Conservation (phyloP, 495 filamentous ascomycete species). For the Penicillium paradoxum region DNA sequence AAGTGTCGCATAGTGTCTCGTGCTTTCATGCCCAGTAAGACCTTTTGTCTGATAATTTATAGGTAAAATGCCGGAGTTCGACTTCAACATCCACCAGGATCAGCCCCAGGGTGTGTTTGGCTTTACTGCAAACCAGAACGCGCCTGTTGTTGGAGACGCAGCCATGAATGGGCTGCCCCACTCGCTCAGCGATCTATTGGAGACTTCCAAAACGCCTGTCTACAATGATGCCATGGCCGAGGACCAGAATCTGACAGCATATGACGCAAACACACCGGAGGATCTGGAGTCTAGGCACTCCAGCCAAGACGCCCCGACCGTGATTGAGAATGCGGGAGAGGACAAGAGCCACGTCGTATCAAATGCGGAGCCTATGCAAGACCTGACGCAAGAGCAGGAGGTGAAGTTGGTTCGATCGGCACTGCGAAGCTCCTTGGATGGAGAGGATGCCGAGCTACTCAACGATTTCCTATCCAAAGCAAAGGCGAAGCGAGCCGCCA, state of each 20-base stretch:
- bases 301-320: constrained; percentile 1
- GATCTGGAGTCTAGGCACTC: constrained; percentile 5
- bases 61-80: constrained; percentile 38
- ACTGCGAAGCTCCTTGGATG: constrained; percentile 40
- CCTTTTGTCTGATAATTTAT: constrained; percentile 1
- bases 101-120: neutral
- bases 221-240: constrained; percentile 14
- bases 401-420: constrained; percentile 39
- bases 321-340: constrained; percentile 3
- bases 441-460: constrained; percentile 55
- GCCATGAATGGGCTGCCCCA: constrained; percentile 11
- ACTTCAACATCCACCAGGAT: constrained; percentile 20
- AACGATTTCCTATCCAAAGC: constrained; percentile 59
- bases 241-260: neutral
- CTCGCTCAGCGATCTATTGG: constrained; percentile 1
- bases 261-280: constrained; percentile 11
- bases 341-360: constrained; percentile 3
- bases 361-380: constrained; percentile 15
- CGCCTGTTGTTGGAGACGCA: constrained; percentile 11
- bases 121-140: constrained; percentile 2
- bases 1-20: neutral
- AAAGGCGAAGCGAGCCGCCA: constrained; percentile 54
- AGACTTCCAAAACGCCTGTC: constrained; percentile 6
- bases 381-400: constrained; percentile 31
- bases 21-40: neutral